Evolutionary conservation across 805 yeast species (phyloP).

Genomic region (Starmerella apicola): DNA sequence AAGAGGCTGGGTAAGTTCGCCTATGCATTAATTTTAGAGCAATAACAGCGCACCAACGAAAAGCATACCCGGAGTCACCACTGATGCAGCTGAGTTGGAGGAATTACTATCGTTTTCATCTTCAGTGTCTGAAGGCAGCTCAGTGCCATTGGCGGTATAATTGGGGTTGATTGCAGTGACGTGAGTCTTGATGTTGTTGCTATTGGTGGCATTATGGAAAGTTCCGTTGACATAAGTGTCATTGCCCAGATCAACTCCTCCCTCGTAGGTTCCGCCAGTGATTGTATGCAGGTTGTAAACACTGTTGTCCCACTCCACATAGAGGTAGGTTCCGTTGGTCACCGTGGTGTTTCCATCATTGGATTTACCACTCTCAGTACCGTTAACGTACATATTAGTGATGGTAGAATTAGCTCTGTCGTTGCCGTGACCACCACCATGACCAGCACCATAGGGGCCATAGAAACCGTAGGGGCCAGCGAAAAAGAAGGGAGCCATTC

Average conservation of each 20-base stretch:
- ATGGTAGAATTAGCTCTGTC: background rate
- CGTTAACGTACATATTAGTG: background rate
- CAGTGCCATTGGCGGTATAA: slow-evolving; percentile 1
- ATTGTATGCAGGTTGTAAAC: background rate
- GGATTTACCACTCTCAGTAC: background rate
- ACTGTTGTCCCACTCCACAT: background rate
- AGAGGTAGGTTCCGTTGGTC: background rate
- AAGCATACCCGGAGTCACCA: background rate
- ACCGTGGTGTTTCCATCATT: background rate
- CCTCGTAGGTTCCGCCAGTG: background rate
- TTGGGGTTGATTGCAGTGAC: background rate
- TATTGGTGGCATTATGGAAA: background rate
- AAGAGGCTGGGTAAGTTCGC: too few species aligned
- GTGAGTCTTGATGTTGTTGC: background rate
- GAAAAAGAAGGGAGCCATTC: background rate
- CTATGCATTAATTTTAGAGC: background rate
- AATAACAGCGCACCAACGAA: background rate
- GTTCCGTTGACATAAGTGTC: slow-evolving; percentile 1
- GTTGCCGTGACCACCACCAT: background rate
- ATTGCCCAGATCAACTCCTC: background rate
- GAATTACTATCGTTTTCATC: background rate
- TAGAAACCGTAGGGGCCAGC: slow-evolving; percentile 1
- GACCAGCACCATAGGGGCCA: background rate
- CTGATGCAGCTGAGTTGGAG: background rate
- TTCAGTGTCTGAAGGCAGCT: background rate